A percentile compares a stretch with the other conserved stretches of the same genome.
Evolutionary conservation across 768 basidiomycete species (phyloP).

Genomic region (Rossbeevera mucosa): DNA sequence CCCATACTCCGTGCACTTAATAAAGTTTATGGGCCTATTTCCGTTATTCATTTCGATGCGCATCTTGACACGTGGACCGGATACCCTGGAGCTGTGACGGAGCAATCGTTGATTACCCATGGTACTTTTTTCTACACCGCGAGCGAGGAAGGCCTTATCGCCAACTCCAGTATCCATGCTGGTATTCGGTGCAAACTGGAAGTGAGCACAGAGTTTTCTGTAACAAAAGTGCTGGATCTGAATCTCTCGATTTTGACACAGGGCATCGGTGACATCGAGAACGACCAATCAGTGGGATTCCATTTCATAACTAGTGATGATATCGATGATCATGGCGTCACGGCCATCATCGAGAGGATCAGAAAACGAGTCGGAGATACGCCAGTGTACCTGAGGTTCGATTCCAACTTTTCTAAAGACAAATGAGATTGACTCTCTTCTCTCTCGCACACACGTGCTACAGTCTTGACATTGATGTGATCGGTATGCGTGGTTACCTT

Average conservation of each 20-base stretch:
- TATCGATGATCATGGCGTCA: slow-evolving; percentile 73
- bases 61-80: slow-evolving; percentile 62
- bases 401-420: background rate
- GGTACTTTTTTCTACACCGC: slow-evolving; percentile 86
- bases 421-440: background rate
- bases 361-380: slow-evolving; percentile 64
- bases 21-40: slow-evolving; percentile 76
- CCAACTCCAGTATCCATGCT: slow-evolving; percentile 73
- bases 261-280: slow-evolving; percentile 39
- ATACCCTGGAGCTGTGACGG: slow-evolving; percentile 39
- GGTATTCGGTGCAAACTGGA: slow-evolving; percentile 77
- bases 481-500: slow-evolving; percentile 41
- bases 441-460: background rate
- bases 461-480: slow-evolving; percentile 78
- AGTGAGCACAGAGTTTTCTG: too few relatives aligned
- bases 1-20: slow-evolving; percentile 79
- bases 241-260: too few relatives aligned
- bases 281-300: slow-evolving; percentile 74
- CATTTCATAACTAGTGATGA: slow-evolving; percentile 76
- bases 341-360: slow-evolving; percentile 67
- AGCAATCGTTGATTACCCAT: slow-evolving; percentile 70
- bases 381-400: slow-evolving; percentile 71
- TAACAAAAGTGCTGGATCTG: too few relatives aligned
- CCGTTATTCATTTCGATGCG: slow-evolving; percentile 81
- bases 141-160: slow-evolving; percentile 69